Conservation (phyloP, 768 basidiomycete species). For the Podaxis rugospora region DNA sequence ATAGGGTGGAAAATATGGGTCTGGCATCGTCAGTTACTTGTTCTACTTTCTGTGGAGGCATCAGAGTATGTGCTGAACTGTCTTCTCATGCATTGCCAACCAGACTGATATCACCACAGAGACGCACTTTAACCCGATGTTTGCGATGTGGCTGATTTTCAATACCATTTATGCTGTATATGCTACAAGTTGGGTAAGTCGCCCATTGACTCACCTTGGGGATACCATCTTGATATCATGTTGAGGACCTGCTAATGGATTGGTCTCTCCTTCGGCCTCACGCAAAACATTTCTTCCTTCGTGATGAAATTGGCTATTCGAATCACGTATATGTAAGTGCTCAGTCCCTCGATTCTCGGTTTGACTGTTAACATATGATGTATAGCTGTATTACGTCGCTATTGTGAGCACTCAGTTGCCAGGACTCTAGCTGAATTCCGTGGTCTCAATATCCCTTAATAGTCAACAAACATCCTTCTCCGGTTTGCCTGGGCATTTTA, state of each 20-base stretch:
- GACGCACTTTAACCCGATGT: slow-evolving; percentile 36
- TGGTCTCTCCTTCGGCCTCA: slow-evolving; percentile 78
- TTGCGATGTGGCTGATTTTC: slow-evolving; percentile 67
- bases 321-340: slow-evolving; percentile 53
- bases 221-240: background rate
- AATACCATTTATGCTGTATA: slow-evolving; percentile 66
- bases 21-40: slow-evolving; percentile 59
- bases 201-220: background rate
- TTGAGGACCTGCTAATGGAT: slow-evolving; percentile 82
- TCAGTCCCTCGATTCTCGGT: background rate
- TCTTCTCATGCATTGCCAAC: background rate
- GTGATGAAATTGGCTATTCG: slow-evolving; percentile 72
- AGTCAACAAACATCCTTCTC: slow-evolving; percentile 69
- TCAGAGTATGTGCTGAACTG: slow-evolving; percentile 35
- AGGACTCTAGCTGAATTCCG: background rate
- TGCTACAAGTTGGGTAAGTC: slow-evolving; percentile 70
- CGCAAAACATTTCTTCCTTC: slow-evolving; percentile 54
- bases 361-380: background rate
- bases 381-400: slow-evolving; percentile 73
- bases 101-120: slow-evolving; percentile 16
- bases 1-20: slow-evolving; percentile 82
- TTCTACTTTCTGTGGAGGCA: slow-evolving; percentile 80
- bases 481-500: slow-evolving; percentile 86
- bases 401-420: slow-evolving; percentile 42
- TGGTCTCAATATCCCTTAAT: background rate